A percentile compares a stretch with the other conserved stretches of the same genome.
These are phyloP conservation scores for Fusarium oxysporum DNA, from an alignment of 2,329 filamentous ascomycete species.

Conservation along the genomic window DNA sequence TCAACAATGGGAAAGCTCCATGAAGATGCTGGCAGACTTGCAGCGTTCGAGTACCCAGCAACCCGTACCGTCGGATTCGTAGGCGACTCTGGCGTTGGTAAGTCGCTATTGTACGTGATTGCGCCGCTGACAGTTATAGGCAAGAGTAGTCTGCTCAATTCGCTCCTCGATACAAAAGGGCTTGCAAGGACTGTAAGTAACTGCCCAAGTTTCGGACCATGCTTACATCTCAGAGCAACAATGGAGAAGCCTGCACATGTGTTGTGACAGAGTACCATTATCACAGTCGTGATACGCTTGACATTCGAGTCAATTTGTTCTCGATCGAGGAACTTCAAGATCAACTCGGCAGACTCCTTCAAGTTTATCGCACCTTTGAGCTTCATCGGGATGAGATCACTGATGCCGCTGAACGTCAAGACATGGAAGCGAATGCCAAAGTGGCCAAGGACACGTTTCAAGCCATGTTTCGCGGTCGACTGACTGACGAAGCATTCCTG, in stretches of 20 bases:
- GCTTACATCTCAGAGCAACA: slow-evolving; percentile 53
- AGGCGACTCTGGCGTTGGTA: slow-evolving; percentile 61
- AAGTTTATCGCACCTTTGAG: slow-evolving; percentile 53
- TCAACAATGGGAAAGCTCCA: slow-evolving; percentile 54
- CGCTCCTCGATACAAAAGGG: slow-evolving; percentile 54
- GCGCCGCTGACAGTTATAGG: slow-evolving; percentile 43
- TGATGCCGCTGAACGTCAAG: slow-evolving; percentile 38
- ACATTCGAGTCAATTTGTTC: slow-evolving; percentile 52
- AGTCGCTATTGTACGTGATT: neutral
- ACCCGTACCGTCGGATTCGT: slow-evolving; percentile 59
- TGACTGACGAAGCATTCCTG: slow-evolving; percentile 40
- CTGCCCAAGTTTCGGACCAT: fast-evolving
- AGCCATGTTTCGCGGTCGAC: slow-evolving; percentile 50
- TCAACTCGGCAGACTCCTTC: slow-evolving; percentile 52
- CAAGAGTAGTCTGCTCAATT: slow-evolving; percentile 63
- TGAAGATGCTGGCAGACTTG: slow-evolving; percentile 48
- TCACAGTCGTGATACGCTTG: slow-evolving; percentile 48
- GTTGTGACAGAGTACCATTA: slow-evolving; percentile 60
- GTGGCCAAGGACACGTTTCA: slow-evolving; percentile 54
- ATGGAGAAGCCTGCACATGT: slow-evolving; percentile 60
- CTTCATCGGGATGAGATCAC: slow-evolving; percentile 39
- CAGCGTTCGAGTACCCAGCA: slow-evolving; percentile 52
- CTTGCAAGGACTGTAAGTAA: slow-evolving; percentile 57
- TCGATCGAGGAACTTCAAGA: slow-evolving; percentile 45
- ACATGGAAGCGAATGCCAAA: slow-evolving; percentile 46